Percentiles rank a stretch among this genome's conserved stretches.
These are phyloP conservation scores for Pichia sp. DNA, from an alignment of 1,139 yeast species.

Conservation along the genomic window DNA sequence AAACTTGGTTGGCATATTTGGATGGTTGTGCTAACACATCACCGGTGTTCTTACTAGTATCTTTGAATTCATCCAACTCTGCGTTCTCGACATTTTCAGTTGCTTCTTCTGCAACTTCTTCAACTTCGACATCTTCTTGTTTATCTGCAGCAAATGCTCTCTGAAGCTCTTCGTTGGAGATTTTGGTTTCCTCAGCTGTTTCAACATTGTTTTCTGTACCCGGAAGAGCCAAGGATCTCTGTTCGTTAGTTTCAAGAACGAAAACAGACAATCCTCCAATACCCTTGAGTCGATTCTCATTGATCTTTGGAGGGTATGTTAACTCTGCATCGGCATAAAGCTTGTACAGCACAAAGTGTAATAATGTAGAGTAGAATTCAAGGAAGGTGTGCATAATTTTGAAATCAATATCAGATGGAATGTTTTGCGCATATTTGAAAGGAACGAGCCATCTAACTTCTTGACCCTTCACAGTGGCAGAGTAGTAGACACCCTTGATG, in stretches of 20 bases:
- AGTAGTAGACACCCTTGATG: constrained; percentile 95
- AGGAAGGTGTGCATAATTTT: constrained; percentile 94
- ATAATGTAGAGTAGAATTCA: constrained; percentile 87
- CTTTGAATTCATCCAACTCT: constrained; percentile 65
- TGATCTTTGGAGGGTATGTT: constrained; percentile 87
- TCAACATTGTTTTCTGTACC: constrained; percentile 8
- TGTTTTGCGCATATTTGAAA: constrained; percentile 90
- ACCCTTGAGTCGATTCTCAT: constrained; percentile 64
- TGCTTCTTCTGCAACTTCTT: constrained; percentile 35
- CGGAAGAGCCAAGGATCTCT: constrained; percentile 38
- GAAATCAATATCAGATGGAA: constrained; percentile 92
- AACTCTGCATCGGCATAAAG: constrained; percentile 79
- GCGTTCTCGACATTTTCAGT: constrained; percentile 37
- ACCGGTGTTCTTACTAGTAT: constrained; percentile 51
- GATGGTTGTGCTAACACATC: constrained; percentile 80
- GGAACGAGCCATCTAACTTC: constrained; percentile 96
- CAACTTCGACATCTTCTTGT: constrained; percentile 35
- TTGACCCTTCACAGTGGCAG: constrained; percentile 85
- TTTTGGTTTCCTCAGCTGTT: constrained; percentile 24
- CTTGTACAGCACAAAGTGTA: constrained; percentile 81
- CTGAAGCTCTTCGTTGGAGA: constrained; percentile 38
- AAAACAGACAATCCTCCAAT: constrained; percentile 87
- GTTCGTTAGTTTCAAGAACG: constrained; percentile 53
- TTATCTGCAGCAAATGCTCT: constrained; percentile 47
- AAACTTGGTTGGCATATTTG: constrained; percentile 46